These are phyloP conservation scores for Elongisporangium prolatum DNA, from an alignment of 352 stramenopile genomes.

Conservation along the genomic window DNA sequence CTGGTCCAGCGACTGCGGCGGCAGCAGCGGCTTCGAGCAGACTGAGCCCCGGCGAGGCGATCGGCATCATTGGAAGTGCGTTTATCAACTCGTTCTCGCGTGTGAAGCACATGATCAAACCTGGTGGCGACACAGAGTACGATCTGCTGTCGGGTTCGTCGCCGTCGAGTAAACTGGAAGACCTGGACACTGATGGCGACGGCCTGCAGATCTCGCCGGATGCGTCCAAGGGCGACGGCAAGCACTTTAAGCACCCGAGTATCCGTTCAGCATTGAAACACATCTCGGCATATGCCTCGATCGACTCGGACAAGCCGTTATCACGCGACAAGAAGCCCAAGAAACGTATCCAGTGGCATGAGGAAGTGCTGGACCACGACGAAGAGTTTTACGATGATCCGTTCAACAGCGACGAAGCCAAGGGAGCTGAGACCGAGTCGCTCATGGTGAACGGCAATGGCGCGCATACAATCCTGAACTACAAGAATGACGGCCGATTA, in stretches of 20 bases:
- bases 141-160: conserved; percentile 60
- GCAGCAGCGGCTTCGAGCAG: conserved; percentile 21
- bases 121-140: conserved; percentile 55
- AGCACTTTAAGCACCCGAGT: conserved; percentile 51
- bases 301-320: conserved; percentile 41
- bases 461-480: conserved; percentile 47
- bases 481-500: conserved; percentile 45
- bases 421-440: conserved; percentile 39
- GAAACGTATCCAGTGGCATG: conserved; percentile 62
- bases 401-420: conserved; percentile 17
- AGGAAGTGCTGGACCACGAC: conserved; percentile 71
- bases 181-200: conserved; percentile 76
- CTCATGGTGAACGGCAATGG: conserved; percentile 48
- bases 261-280: conserved; percentile 64
- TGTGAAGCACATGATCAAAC: conserved; percentile 56
- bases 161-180: conserved; percentile 49
- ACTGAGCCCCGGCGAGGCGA: conserved; percentile 52
- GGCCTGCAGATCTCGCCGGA: conserved; percentile 80
- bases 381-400: conserved; percentile 71
- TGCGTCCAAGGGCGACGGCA: conserved; percentile 40
- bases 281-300: conserved; percentile 66
- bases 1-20: background rate
- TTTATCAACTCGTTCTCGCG: conserved; percentile 57
- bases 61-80: conserved; percentile 53
- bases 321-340: conserved; percentile 27